Evolutionary conservation across 805 yeast genomes (phyloP).

Genomic region (Ogataea naganishii): DNA sequence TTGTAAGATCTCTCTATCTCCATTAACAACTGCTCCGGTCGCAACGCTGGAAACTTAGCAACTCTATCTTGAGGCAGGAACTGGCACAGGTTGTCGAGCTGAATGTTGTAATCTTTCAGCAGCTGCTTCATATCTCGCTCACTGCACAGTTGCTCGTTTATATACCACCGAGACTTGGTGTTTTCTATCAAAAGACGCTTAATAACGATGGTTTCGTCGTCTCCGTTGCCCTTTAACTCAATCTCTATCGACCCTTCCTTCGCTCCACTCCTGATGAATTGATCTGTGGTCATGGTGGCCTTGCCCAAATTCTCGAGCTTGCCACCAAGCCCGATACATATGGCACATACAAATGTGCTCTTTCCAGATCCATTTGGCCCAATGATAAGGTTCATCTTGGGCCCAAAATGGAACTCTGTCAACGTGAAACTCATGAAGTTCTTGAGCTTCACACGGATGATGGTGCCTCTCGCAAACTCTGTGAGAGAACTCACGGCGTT

Average conservation of each 20-base stretch:
- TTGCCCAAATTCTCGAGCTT: slow-evolving; percentile 64
- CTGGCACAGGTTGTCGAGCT: slow-evolving; percentile 86
- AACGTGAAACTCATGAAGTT: slow-evolving; percentile 64
- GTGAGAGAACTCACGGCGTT: too few species aligned
- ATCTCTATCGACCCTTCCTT: slow-evolving; percentile 38
- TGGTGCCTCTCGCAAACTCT: slow-evolving; percentile 35
- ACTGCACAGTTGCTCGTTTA: slow-evolving; percentile 31
- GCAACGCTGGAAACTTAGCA: slow-evolving; percentile 78
- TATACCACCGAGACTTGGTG: slow-evolving; percentile 41
- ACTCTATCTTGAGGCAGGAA: slow-evolving; percentile 94
- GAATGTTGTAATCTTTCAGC: slow-evolving; percentile 55
- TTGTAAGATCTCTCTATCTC: slow-evolving; percentile 82
- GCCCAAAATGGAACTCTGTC: slow-evolving; percentile 70
- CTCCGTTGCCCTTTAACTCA: slow-evolving; percentile 32
- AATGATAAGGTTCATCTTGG: slow-evolving; percentile 80
- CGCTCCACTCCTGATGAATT: slow-evolving; percentile 67
- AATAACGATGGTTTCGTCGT: slow-evolving; percentile 27
- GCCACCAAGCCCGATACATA: slow-evolving; percentile 84
- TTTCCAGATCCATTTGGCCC: slow-evolving; percentile 98
- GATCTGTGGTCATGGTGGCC: slow-evolving; percentile 47
- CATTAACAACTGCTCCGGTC: slow-evolving; percentile 61
- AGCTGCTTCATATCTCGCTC: slow-evolving; percentile 38
- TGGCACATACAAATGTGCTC: slow-evolving; percentile 85
- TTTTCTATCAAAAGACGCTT: slow-evolving; percentile 35
- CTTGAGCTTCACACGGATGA: slow-evolving; percentile 39